These are phyloP conservation scores for Beta vulgaris DNA, from an alignment of 148 eudicot genomes.

Conservation along the genomic window DNA sequence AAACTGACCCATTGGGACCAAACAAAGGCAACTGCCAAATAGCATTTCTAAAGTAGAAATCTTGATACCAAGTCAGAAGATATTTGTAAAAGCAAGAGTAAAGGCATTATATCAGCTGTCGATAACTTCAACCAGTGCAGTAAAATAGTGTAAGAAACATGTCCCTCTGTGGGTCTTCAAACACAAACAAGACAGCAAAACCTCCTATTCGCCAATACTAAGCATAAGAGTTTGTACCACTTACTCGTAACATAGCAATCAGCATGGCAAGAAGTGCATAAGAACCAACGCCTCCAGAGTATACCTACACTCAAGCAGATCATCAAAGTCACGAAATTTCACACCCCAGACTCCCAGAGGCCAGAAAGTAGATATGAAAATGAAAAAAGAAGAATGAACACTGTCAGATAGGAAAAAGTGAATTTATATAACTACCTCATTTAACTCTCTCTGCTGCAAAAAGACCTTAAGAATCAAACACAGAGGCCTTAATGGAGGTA, in stretches of 20 bases:
- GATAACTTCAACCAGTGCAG: too few species aligned
- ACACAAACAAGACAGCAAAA: neutral
- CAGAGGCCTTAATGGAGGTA: constrained; percentile 86
- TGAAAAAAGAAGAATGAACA: neutral
- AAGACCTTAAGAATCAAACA: constrained; percentile 93
- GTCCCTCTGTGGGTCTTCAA: too few species aligned
- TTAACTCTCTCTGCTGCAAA: constrained; percentile 92
- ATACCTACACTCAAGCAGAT: constrained; percentile 47
- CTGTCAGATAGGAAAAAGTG: neutral
- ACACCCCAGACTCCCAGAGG: neutral
- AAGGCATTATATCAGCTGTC: too few species aligned
- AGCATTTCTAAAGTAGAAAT: too few species aligned
- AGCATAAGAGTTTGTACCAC: constrained; percentile 14
- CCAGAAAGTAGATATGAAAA: too few species aligned
- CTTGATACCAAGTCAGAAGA: too few species aligned
- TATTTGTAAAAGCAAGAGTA: too few species aligned
- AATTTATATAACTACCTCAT: constrained; percentile 73
- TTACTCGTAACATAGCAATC: constrained; percentile 89
- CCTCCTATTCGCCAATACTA: neutral
- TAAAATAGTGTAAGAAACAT: too few species aligned
- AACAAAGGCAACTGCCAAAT: too few species aligned
- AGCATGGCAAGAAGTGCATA: constrained; percentile 95
- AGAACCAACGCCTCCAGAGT: constrained; percentile 93
- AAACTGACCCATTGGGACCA: too few species aligned
- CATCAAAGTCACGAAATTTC: neutral